Conservation (phyloP, 1,139 yeast genomes). For the Hanseniaspora sp. region DNA sequence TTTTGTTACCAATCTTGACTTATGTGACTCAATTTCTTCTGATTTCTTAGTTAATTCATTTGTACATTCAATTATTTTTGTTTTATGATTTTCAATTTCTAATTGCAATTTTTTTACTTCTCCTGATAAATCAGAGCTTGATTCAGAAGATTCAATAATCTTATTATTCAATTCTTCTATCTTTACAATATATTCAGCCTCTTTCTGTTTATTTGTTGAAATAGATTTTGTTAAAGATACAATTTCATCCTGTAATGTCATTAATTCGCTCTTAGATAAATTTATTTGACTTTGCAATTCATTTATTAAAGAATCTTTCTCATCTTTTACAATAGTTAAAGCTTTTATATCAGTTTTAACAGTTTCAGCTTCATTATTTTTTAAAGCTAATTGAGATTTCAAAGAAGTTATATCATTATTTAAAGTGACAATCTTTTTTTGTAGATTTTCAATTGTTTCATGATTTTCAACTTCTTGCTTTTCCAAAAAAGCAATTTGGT, state of each 20-base stretch:
- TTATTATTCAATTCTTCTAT: constrained; percentile 42
- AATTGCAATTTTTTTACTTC: constrained; percentile 21
- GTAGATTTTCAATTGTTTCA: background rate
- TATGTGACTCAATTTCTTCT: background rate
- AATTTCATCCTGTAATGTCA: background rate
- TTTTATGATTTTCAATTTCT: constrained; percentile 14
- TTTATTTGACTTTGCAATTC: constrained; percentile 20
- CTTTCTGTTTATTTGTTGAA: background rate
- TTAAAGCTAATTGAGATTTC: background rate
- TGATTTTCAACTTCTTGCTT: constrained; percentile 3
- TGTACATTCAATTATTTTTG: background rate
- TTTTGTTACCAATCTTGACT: background rate
- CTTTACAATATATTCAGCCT: background rate
- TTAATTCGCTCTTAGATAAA: constrained; percentile 24
- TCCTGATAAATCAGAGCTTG: constrained; percentile 32
- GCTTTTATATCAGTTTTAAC: background rate
- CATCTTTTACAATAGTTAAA: constrained; percentile 1
- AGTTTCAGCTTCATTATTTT: background rate
- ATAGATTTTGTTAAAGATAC: constrained; percentile 31
- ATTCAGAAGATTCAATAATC: constrained; percentile 40
- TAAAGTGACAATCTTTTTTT: background rate
- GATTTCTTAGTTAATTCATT: background rate
- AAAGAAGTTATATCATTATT: constrained; percentile 7
- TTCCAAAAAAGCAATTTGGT: constrained; percentile 1
- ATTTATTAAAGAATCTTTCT: background rate